These are phyloP conservation scores for Gnetum montanum DNA, from an alignment of 75 land plant genomes.

Conservation along the genomic window DNA sequence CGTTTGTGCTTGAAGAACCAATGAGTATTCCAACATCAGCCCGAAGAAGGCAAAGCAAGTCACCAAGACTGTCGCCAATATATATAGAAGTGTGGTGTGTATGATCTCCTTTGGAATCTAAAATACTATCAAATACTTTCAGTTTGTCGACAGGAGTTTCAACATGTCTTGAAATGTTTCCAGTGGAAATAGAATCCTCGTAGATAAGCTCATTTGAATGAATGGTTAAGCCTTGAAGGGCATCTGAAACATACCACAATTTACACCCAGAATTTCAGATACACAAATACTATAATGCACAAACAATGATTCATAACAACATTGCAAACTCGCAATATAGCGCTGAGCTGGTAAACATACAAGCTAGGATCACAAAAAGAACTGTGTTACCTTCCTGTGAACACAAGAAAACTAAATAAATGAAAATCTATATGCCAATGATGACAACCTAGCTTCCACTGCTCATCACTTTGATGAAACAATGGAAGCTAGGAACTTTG, in stretches of 20 bases:
- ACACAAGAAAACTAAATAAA: too few relatives aligned
- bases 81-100: slow-evolving; percentile 42
- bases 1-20: slow-evolving; percentile 57
- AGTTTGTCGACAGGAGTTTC: slow-evolving; percentile 84
- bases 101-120: not conserved
- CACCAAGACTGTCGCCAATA: slow-evolving; percentile 90
- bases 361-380: too few relatives aligned
- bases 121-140: slow-evolving; percentile 27
- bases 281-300: not conserved
- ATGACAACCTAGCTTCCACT: too few relatives aligned
- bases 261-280: not conserved
- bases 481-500: too few relatives aligned
- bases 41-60: slow-evolving; percentile 75
- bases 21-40: slow-evolving; percentile 88
- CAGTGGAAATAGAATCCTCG: slow-evolving; percentile 49
- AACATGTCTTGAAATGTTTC: slow-evolving; percentile 46
- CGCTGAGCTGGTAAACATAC: not conserved
- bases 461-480: too few relatives aligned
- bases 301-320: not conserved
- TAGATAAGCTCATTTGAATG: slow-evolving; percentile 76
- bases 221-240: slow-evolving; percentile 27
- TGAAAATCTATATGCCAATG: too few relatives aligned
- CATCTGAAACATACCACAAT: slow-evolving; percentile 30
- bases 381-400: too few relatives aligned
- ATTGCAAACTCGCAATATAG: not conserved